phyloP scores from a whole-genome alignment of 116 monocot genomes.

The Cymodocea nodosa region DNA sequence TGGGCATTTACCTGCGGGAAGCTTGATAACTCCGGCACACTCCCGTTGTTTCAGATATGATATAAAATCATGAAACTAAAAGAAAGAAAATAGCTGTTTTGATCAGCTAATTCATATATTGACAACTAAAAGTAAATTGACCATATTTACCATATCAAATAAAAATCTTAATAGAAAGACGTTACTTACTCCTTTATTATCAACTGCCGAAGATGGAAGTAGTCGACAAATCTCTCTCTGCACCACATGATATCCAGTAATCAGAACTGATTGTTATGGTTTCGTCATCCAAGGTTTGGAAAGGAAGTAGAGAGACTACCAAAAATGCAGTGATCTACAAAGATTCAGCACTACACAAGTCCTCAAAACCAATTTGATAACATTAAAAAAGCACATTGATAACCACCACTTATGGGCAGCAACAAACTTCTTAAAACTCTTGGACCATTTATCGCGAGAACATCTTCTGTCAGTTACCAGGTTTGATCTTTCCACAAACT shows the following conservation, averaged over 20 bases:
- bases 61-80: slow-evolving; percentile 87
- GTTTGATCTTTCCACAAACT: too few relatives aligned
- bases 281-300: too few relatives aligned
- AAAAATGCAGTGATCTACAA: not conserved
- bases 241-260: slow-evolving; percentile 6
- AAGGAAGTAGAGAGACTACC: not conserved
- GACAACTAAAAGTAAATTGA: not conserved
- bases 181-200: slow-evolving; percentile 80
- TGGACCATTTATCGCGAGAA: too few relatives aligned
- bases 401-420: too few relatives aligned
- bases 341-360: too few relatives aligned
- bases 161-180: not conserved
- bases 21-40: slow-evolving; percentile 93
- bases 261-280: not conserved
- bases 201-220: slow-evolving; percentile 50
- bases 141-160: not conserved
- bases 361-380: too few relatives aligned
- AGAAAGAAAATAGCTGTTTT: slow-evolving; percentile 11
- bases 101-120: not conserved
- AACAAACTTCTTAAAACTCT: too few relatives aligned
- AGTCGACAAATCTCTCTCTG: slow-evolving; percentile 93
- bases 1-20: slow-evolving; percentile 48
- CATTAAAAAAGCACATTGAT: too few relatives aligned
- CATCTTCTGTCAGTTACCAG: too few relatives aligned
- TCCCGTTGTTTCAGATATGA: slow-evolving; percentile 89